Evolutionary conservation across 768 basidiomycete genomes (phyloP).

Genomic region (Russula ochroleuca): DNA sequence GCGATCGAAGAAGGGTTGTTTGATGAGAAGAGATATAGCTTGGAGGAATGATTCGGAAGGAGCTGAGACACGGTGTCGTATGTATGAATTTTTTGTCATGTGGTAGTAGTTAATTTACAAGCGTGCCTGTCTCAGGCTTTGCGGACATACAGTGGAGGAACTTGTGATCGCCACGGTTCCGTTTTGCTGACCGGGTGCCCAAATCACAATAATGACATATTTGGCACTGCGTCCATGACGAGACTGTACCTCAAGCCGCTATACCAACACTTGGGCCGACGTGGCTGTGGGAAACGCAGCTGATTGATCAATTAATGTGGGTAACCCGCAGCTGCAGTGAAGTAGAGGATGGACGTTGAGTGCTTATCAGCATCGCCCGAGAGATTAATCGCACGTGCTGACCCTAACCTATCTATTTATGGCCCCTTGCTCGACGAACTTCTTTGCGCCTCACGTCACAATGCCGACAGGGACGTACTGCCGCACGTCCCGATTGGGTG

Average conservation of each 20-base stretch:
- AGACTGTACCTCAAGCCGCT: too few relatives aligned
- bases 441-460: neutral
- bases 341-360: too few relatives aligned
- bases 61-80: neutral
- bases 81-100: neutral
- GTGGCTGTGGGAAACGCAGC: neutral
- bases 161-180: neutral
- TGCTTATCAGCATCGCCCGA: too few relatives aligned
- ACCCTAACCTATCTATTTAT: neutral
- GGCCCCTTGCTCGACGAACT: neutral
- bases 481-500: neutral
- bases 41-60: constrained; percentile 12
- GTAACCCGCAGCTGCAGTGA: neutral
- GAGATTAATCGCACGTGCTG: too few relatives aligned
- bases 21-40: constrained; percentile 32
- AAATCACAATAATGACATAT: neutral
- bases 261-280: too few relatives aligned
- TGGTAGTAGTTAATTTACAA: neutral
- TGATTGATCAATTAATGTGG: neutral
- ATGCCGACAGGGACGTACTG: neutral
- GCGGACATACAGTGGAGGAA: constrained; percentile 5
- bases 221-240: neutral
- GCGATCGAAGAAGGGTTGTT: constrained; percentile 53
- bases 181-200: neutral
- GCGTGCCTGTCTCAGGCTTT: neutral